A percentile compares a stretch with the other conserved stretches of the same genome.
These are phyloP conservation scores for Pythium sukuiense DNA, from an alignment of 352 stramenopile genomes.

Conservation along the genomic window DNA sequence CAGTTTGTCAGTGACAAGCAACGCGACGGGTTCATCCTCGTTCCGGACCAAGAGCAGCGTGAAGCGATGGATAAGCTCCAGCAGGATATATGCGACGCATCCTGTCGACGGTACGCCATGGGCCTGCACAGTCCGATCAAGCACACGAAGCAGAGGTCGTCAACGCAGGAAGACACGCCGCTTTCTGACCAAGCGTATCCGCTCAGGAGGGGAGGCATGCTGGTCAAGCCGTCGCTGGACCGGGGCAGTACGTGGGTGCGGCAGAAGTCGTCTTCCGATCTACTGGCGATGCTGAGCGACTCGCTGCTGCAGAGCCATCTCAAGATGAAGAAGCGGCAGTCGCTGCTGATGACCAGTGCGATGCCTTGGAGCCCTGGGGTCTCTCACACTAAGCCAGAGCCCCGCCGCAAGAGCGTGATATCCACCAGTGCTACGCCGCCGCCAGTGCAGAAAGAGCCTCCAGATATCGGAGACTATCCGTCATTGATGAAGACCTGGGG, in stretches of 20 bases:
- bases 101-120: constrained; percentile 9
- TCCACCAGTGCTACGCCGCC: not conserved
- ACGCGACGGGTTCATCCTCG: constrained; percentile 11
- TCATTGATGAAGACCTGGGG: not conserved
- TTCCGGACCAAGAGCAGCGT: constrained; percentile 14
- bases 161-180: not conserved
- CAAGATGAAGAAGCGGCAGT: constrained; percentile 11
- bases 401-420: not conserved
- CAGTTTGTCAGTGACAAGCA: constrained; percentile 2
- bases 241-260: constrained; percentile 23
- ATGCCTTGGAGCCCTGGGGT: not conserved
- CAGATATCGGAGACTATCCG: not conserved
- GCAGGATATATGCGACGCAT: constrained; percentile 5
- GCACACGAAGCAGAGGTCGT: not conserved
- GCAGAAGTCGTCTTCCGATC: constrained; percentile 9
- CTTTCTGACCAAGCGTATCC: not conserved
- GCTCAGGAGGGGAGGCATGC: not conserved
- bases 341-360: not conserved
- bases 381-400: not conserved
- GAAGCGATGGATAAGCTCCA: not conserved
- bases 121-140: constrained; percentile 10
- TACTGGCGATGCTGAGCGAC: constrained; percentile 18
- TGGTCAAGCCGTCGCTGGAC: constrained; percentile 18
- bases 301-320: constrained; percentile 8
- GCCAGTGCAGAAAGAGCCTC: not conserved